Base-by-base conservation (phyloP, 768 basidiomycete genomes). In the Phylloporus sp. region DNA sequence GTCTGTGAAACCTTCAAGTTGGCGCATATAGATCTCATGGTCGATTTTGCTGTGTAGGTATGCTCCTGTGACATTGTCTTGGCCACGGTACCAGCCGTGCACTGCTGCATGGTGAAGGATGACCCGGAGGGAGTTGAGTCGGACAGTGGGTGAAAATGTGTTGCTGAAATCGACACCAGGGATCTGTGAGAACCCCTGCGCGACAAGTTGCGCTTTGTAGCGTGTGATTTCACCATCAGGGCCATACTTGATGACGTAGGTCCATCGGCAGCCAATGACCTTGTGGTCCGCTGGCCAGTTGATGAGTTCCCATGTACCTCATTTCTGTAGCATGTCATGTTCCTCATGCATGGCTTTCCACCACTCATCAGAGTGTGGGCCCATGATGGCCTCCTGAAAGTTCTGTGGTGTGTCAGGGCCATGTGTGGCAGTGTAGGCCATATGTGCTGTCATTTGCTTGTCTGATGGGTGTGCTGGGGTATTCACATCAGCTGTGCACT, bases 1-100 rank as follows among this genome's bases (percentile, higher is more conserved):
- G 21, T 68, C 63, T 1, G 56, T 27, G 36, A 64, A 72, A 0
- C 68, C 63, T 3, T 58, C 53, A 0, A 71, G 72, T 53, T 73
- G 70, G 5, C 37, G 3, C 67, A 75, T 71, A 33, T 67, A 74
- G 3, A 75, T 71, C 2, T 57, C 53, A 26, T 73, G 69, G 32
- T 38, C 48, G 11, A 53, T 46, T n/a, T 38, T 23, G 21, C 45
- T 47, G 11, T 53, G 35, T 31, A 50, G 13, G 14, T 44, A 56
- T 1, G 49, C 40, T 0, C 52, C 40, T 2, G 36, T 56, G 4
- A 54, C 37, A 4, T 56, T 21, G 3, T 50, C 52, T 42, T 56
- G 52, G 1, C 43, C n/a, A 2, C 17, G 9, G 9, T 46, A 24
- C 54, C 44, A 50, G 10, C 48, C 31, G n/a, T 49, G 20, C 0